Evolutionary conservation across 2,329 filamentous ascomycete genomes (phyloP), one percentile per base, ranked within the genome.

Genomic region (Arachnopeziza araneosa): DNA sequence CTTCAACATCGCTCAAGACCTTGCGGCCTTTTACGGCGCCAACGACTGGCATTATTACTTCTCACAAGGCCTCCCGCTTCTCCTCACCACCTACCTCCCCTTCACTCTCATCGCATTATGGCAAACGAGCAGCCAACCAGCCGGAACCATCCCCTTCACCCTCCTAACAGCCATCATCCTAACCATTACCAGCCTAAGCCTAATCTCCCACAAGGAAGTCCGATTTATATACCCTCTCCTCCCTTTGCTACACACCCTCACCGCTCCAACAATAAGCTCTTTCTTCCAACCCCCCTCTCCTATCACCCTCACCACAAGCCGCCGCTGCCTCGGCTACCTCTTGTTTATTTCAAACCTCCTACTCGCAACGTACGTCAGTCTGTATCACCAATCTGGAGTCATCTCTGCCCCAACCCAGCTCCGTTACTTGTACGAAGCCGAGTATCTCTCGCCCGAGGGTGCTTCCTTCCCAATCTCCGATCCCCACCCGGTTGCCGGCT

Each of bases 31-130:
- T 75, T 99, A 99, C 72, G 95, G 95, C 23, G 83, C 79, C 54
- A 98, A 96, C 75, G 86, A 91, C 63, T 88, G 88, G 82, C 92
- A 97, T 74, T 99, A 98, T 77, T 99, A 97, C 73, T 75, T 96
- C 30, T 88, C 90, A 0, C 93, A 99, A 75, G 95, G 92, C 4
- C 80, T 96, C 24, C 93, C 95, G 1, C 81, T 98, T 0, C 83
- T 97, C 5, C 86, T 95, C 32, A 96, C 89, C 9, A 93, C 91
- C 1, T 86, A 86, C 50, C 77, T 97, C 1, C 93, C 93, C 0
- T 96, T 96, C 71, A 83, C 85, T 9, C 69, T 89, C 1, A 63
- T 82, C 17, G 90, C 87, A 0, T 71, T 96, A 8, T 88, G 49
- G 75, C 67, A 77, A 5, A 69, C 77, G 48, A 60, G 71, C 9